Evolutionary conservation across 306 rosid genomes (phyloP).

Genomic region (Acacia acuminata): DNA sequence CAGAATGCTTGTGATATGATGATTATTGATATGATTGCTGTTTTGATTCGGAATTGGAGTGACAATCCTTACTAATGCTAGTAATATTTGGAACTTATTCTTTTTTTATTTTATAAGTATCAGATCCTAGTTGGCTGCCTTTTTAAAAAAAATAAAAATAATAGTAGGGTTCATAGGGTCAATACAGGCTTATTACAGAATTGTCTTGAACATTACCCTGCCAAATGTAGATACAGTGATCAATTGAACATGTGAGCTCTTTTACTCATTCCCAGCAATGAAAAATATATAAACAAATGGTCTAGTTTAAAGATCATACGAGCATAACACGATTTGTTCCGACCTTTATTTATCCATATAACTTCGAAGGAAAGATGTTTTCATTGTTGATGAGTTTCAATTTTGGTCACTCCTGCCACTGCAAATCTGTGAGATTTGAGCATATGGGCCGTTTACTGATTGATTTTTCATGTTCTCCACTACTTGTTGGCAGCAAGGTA

Average conservation of each 20-base stretch:
- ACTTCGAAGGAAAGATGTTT: not conserved
- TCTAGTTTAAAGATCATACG: not conserved
- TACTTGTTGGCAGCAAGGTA: slow-evolving; percentile 57
- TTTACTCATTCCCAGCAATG: not conserved
- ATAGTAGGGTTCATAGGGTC: not conserved
- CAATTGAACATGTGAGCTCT: not conserved
- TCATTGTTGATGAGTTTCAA: not conserved
- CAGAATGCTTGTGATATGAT: not conserved
- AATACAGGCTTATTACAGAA: not conserved
- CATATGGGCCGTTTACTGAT: slow-evolving; percentile 1
- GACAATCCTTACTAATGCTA: not conserved
- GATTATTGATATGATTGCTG: not conserved
- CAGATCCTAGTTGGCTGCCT: not conserved
- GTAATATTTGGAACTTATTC: too few relatives aligned
- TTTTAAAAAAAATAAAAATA: too few relatives aligned
- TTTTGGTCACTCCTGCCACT: not conserved
- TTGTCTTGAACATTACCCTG: not conserved
- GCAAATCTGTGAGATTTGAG: not conserved
- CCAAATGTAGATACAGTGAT: not conserved
- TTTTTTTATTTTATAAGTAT: not conserved
- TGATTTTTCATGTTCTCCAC: not conserved
- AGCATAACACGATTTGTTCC: not conserved
- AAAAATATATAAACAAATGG: not conserved
- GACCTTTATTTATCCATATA: not conserved
- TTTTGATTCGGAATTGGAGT: not conserved